Percentiles rank a stretch among this genome's conserved stretches.
These are phyloP conservation scores for Candida vartiovaarae DNA, from an alignment of 805 yeast species.

Conservation along the genomic window DNA sequence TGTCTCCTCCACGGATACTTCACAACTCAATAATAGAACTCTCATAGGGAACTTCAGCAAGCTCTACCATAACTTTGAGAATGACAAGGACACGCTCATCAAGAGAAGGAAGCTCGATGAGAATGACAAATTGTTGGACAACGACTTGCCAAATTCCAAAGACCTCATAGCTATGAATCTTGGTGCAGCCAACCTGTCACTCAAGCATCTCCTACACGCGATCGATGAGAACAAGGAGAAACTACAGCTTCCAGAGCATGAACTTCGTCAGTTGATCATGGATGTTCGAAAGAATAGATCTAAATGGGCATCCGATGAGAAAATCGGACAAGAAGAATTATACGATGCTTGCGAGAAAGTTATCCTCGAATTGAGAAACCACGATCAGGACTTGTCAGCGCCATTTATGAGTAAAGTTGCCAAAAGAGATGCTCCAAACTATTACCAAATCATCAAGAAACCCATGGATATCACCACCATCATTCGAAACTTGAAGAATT, in stretches of 20 bases:
- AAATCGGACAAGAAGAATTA: constrained; percentile 94
- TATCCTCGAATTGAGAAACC: constrained; percentile 79
- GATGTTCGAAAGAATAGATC: constrained; percentile 94
- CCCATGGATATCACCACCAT: constrained; percentile 98
- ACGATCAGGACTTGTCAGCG: constrained; percentile 86
- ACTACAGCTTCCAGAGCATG: constrained; percentile 68
- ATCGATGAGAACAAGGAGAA: constrained; percentile 79
- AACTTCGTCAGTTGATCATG: constrained; percentile 74
- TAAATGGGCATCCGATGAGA: constrained; percentile 95
- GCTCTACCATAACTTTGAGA: constrained; percentile 70
- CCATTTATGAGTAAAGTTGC: constrained; percentile 95
- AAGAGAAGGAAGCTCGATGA: constrained; percentile 74
- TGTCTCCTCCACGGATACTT: constrained; percentile 27
- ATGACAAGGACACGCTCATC: constrained; percentile 65
- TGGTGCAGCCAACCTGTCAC: constrained; percentile 70
- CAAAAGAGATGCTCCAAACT: constrained; percentile 96
- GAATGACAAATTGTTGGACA: constrained; percentile 59
- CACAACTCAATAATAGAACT: constrained; percentile 27
- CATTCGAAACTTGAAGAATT: constrained; percentile 75
- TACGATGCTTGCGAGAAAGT: constrained; percentile 98
- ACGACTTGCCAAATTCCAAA: constrained; percentile 18
- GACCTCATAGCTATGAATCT: constrained; percentile 34
- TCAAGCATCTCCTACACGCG: constrained; percentile 71
- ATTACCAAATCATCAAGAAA: constrained; percentile 77
- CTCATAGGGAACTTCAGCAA: constrained; percentile 59